Evolutionary conservation across 1,284 basidiomycete species (phyloP).

Genomic region (Takashimella koratensis): DNA sequence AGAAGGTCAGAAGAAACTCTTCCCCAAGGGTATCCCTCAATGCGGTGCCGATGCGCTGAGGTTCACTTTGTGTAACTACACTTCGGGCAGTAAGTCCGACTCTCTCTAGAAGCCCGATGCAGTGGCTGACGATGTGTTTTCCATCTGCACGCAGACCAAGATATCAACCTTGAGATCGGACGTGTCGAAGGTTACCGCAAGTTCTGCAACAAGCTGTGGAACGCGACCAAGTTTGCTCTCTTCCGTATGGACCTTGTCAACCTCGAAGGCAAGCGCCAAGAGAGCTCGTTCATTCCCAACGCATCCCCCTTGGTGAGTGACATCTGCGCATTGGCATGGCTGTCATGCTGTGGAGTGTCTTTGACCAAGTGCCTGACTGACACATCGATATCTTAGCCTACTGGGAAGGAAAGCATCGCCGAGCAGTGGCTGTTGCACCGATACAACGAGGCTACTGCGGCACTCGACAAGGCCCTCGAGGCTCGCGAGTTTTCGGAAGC

Average conservation of each 20-base stretch:
- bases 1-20: constrained; percentile 97
- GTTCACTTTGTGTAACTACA: constrained; percentile 94
- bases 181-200: constrained; percentile 99
- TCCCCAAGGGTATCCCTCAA: constrained; percentile 97
- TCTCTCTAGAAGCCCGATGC: neutral
- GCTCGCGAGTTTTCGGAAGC: constrained; percentile 91
- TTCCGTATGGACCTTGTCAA: constrained; percentile 70
- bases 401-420: constrained; percentile 83
- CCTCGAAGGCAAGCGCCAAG: constrained; percentile 43
- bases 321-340: too few relatives aligned
- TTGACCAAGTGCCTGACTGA: too few relatives aligned
- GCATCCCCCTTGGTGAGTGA: too few relatives aligned
- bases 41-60: constrained; percentile 96
- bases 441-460: constrained; percentile 73
- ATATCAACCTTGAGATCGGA: constrained; percentile 93
- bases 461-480: constrained; percentile 71
- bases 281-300: constrained; percentile 69
- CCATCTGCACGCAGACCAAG: constrained; percentile 59
- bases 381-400: constrained; percentile 71
- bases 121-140: neutral
- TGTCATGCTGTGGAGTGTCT: too few relatives aligned
- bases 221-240: constrained; percentile 98
- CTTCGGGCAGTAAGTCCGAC: constrained; percentile 65
- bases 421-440: constrained; percentile 97
- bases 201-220: constrained; percentile 99